Base-by-base conservation (phyloP, 2,329 filamentous ascomycete species). In the Sarocladium strictum region DNA sequence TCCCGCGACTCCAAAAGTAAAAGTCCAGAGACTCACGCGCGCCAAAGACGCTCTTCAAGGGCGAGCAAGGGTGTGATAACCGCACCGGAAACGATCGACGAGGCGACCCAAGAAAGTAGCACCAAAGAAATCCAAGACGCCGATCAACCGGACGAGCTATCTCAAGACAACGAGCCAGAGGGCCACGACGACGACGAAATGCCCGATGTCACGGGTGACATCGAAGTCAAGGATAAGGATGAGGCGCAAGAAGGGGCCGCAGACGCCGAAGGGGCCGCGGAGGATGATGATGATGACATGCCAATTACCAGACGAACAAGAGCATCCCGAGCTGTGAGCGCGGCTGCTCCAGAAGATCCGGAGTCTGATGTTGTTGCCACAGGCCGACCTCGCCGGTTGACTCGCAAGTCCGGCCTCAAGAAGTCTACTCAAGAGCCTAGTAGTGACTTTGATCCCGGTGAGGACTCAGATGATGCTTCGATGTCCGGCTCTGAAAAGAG, bases 381-480 rank as follows among this genome's bases (percentile, higher is more conserved):
- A 12, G 64, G 62, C n/a, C 64, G 66, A 40, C 64, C 70, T 23
- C 71, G 77, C 23, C 77, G 79, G 5, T 65, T 81, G 45, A 81
- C 71, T 12, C 75, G 72, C 54, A 75, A 72, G 54, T 72, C 69
- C 14, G 71, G 69, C 11, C 61, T 66, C 52, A 76, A 74, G 40
- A 73, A 74, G 58, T 75, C 74, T 6, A 63, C 71, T 2, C 74
- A 79, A 55, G 80, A 84, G 56, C 76, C 74, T 4, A 83, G 80
- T 53, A 84, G 80, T 60, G 81, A 84, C 59, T 84, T 84, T 60
- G 81, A 84, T 54, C 81, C 81, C 17, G 78, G 73, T 14, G 78
- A 83, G 23, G 47, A 83, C 53, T 83, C 79, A 0, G 81, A 76
- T 4, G 80, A 82, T 23, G 79, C 76, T 9, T 76, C 74, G 11